Base-by-base conservation (phyloP, 2,329 filamentous ascomycete genomes). In the Trichoderma sp. region DNA sequence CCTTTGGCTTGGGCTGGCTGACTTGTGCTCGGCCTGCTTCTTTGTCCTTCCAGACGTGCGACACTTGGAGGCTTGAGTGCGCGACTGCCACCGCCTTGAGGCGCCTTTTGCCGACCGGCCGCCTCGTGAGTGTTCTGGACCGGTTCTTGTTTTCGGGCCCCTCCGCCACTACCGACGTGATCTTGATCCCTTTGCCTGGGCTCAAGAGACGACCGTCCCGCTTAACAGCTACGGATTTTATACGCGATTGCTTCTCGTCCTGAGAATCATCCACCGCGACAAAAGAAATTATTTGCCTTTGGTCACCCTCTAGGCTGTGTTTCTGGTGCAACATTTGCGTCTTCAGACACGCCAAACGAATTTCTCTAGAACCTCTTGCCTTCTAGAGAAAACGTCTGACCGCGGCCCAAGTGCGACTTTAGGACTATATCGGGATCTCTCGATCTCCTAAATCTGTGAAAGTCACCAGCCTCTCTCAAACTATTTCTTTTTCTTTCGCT, bases 401-500 rank as follows among this genome's bases (percentile, higher is more conserved):
- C 73, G 70, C 71, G 56, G 35, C 58, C 58, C 63, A 72, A 68
- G 72, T 52, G 56, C 68, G 71, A 75, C 37, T 66, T 69, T 70
- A 70, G 40, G 70, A 63, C 70, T 56, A 62, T 49, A 64, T 63
- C 69, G 62, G 67, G 68, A 40, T 31, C 49, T 62, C 52, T 31
- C 56, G 31, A 70, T 66, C 65, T 35, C 69, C 70, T 70, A 72
- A 35, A 69, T 31, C 21, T 52, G 70, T 72, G 52, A 71, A 66
- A 37, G 13, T 69, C 72, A 71, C 71, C 57, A 70, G 57, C 55
- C 71, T 68, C 68, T 71, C 70, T 68, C 72, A 66, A 68, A 47
- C 68, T 59, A 75, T 76, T 72, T 73, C 73, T 75, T 77, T 75
- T 74, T 73, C 35, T 70, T 74, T 75, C 37, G 27, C 21, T 43